Evolutionary conservation across 1,139 yeast species (phyloP).

Genomic region (Taiozyma onychis): DNA sequence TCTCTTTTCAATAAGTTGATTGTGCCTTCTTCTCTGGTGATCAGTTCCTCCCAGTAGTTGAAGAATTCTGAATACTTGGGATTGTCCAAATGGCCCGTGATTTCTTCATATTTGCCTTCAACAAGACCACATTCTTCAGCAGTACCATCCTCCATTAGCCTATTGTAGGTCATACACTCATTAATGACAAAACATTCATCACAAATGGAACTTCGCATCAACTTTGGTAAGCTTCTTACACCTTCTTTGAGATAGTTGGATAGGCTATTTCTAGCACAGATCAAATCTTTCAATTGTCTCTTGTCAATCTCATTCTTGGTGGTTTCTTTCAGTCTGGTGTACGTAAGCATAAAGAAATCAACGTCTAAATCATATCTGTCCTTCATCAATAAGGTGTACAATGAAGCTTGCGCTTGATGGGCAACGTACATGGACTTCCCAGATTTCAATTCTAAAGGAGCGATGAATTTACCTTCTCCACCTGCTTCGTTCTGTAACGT

Average conservation of each 20-base stretch:
- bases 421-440: constrained; percentile 57
- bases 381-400: constrained; percentile 74
- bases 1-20: constrained; percentile 50
- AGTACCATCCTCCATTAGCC: constrained; percentile 51
- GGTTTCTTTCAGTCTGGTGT: constrained; percentile 58
- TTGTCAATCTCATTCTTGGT: constrained; percentile 49
- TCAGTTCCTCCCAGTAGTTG: constrained; percentile 64
- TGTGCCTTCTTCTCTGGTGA: constrained; percentile 71
- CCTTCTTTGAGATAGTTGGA: constrained; percentile 54
- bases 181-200: constrained; percentile 57
- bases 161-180: constrained; percentile 68
- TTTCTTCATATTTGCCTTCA: constrained; percentile 36
- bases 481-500: constrained; percentile 24
- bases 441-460: constrained; percentile 88
- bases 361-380: constrained; percentile 74
- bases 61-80: constrained; percentile 47
- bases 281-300: constrained; percentile 53
- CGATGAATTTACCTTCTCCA: constrained; percentile 44
- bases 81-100: constrained; percentile 48
- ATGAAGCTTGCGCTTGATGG: constrained; percentile 83
- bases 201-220: constrained; percentile 54
- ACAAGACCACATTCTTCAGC: constrained; percentile 41
- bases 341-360: constrained; percentile 62
- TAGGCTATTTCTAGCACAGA: constrained; percentile 66
- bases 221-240: constrained; percentile 50